Evolutionary conservation across 1,284 basidiomycete species (phyloP).

Genomic region (Uromyces viciae-fabae): DNA sequence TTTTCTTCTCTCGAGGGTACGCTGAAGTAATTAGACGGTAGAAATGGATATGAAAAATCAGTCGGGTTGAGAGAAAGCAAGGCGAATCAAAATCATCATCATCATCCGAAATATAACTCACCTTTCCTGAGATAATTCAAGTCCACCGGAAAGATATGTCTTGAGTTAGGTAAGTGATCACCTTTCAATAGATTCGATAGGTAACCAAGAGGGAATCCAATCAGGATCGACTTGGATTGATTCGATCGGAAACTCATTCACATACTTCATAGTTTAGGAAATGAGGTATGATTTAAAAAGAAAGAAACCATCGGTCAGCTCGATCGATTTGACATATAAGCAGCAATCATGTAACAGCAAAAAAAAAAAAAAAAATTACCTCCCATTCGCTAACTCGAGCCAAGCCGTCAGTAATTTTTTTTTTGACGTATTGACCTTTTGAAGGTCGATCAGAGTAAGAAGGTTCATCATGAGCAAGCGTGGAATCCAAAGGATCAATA

Average conservation of each 20-base stretch:
- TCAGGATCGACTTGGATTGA: conserved; percentile 5
- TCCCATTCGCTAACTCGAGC: conserved; percentile 28
- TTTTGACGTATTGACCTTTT: conserved; percentile 25
- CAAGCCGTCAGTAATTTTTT: conserved; percentile 9
- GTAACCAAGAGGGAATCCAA: conserved; percentile 34
- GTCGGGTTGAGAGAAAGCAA: too few species aligned
- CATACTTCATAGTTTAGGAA: conserved; percentile 37
- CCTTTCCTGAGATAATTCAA: too few species aligned
- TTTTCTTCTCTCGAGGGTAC: too few species aligned
- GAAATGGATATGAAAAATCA: too few species aligned
- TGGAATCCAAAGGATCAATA: neutral
- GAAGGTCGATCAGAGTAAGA: neutral
- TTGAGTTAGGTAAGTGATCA: too few species aligned
- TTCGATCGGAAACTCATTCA: conserved; percentile 37
- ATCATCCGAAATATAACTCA: too few species aligned
- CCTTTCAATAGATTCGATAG: conserved; percentile 33
- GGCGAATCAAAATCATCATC: too few species aligned
- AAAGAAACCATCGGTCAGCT: neutral
- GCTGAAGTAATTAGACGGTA: too few species aligned
- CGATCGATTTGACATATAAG: neutral
- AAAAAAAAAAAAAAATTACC: conserved; percentile 3
- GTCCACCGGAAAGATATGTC: too few species aligned
- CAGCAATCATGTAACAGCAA: neutral
- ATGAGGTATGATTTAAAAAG: neutral
- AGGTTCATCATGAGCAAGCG: neutral